Percentiles rank a stretch among this genome's conserved stretches.
Evolutionary conservation across 306 rosid genomes (phyloP).

Genomic region (Neltuma alba): DNA sequence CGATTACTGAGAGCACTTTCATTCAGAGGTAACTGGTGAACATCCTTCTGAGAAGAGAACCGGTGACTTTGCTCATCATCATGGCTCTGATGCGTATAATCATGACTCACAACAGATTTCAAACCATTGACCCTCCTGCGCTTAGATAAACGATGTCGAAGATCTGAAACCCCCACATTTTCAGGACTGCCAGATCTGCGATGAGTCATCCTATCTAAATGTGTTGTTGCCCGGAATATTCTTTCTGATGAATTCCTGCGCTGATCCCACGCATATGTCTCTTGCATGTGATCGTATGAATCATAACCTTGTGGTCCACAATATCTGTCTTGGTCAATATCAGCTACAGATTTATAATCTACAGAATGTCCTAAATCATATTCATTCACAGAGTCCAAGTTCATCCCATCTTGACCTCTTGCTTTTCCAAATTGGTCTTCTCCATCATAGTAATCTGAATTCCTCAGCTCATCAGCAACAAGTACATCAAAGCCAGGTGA

Average conservation of each 20-base stretch:
- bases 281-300: conserved; percentile 71
- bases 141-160: conserved; percentile 76
- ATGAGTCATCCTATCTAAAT: conserved; percentile 61
- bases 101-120: conserved; percentile 77
- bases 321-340: conserved; percentile 70
- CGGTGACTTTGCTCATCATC: conserved; percentile 60
- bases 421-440: conserved; percentile 75
- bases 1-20: conserved; percentile 71
- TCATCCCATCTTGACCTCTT: conserved; percentile 73
- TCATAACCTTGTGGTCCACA: conserved; percentile 57
- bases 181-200: conserved; percentile 82
- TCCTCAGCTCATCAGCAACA: conserved; percentile 88
- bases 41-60: conserved; percentile 56
- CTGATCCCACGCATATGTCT: conserved; percentile 80
- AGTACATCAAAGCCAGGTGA: conserved; percentile 99
- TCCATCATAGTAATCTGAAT: conserved; percentile 73
- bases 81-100: conserved; percentile 48
- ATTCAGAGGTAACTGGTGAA: conserved; percentile 47
- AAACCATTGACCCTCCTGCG: conserved; percentile 74
- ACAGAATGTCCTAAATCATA: conserved; percentile 65
- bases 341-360: conserved; percentile 66
- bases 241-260: conserved; percentile 60
- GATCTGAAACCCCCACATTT: conserved; percentile 64
- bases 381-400: conserved; percentile 68
- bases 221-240: conserved; percentile 47